Base-by-base conservation (phyloP, 2,329 filamentous ascomycete genomes). In the Fusarium annulatum region DNA sequence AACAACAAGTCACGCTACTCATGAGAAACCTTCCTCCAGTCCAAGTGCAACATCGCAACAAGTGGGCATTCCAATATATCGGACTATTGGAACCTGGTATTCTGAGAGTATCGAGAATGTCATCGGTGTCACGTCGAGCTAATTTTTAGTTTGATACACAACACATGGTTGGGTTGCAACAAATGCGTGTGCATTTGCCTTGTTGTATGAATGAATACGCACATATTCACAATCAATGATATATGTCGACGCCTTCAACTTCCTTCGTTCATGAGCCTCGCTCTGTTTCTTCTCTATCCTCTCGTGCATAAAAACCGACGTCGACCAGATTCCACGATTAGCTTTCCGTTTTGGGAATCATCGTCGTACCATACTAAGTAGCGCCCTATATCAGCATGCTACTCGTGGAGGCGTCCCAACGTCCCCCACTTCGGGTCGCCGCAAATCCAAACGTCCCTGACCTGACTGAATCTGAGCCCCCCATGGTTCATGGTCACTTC, bases 261-360 rank as follows among this genome's bases (percentile, higher is more conserved):
- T 23, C 33, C 9, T 39, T 21, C 18, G 28, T 49, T 26, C 49
- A 26, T 28, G 19, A 73, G 42, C 21, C 56, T 70, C 38, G 45
- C 53, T 69, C 39, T 56, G 41, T 42, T 28, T 62, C 15, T 34
- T 68, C 19, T 43, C 62, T 42, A 46, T 61, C 33, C 57, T 58
- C 61, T 38, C 62, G 53, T 67, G 68, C 62, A 71, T 62, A 51
- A 60, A 41, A 59, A 63, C 55, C 64, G 71, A 69, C 72, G 57
- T 68, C 61, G 62, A 68, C 74, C 73, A 67, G 67, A 67, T 61
- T 56, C 19, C 42, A 38, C 76, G 76, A 78, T 74, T 67, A 69
- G 71, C 42, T 75, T 78, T 78, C 76, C 76, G 67, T 64, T 77
- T 77, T 72, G 43, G 73, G 65, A 60, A 49, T 72, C 66, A 67